Evolutionary conservation across 2,329 filamentous ascomycete species (phyloP).

Genomic region (Coleophoma cylindrospora): DNA sequence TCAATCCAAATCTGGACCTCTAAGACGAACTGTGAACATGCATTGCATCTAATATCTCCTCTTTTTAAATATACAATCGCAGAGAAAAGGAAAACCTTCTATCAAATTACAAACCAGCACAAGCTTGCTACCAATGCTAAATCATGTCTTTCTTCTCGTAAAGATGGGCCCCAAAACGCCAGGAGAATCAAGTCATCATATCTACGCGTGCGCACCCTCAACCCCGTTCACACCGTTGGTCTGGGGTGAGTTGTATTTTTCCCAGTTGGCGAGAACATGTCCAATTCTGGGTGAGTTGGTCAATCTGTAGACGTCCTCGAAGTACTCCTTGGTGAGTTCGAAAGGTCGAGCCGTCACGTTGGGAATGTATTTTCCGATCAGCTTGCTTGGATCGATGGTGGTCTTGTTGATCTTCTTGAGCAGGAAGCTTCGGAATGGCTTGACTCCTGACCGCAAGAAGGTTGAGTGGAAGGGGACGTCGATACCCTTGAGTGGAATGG

Average conservation of each 20-base stretch:
- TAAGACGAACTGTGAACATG: background rate
- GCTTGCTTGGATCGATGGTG: slow-evolving; percentile 92
- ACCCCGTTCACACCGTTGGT: slow-evolving; percentile 21
- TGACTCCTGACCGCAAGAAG: slow-evolving; percentile 95
- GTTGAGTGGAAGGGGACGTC: slow-evolving; percentile 99
- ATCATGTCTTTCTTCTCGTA: background rate
- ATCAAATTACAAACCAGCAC: slow-evolving; percentile 1
- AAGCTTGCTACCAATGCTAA: background rate
- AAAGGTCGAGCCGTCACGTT: slow-evolving; percentile 97
- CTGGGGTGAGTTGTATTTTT: slow-evolving; percentile 26
- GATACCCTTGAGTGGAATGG: slow-evolving; percentile 93
- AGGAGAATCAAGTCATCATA: background rate
- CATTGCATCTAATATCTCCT: background rate
- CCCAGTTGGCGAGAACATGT: slow-evolving; percentile 28
- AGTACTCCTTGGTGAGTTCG: slow-evolving; percentile 95
- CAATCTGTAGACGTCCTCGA: slow-evolving; percentile 94
- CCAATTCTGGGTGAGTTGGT: slow-evolving; percentile 57
- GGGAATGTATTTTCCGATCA: slow-evolving; percentile 97
- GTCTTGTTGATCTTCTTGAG: slow-evolving; percentile 99
- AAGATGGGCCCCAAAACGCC: background rate
- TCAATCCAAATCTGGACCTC: too few relatives aligned
- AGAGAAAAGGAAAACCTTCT: background rate
- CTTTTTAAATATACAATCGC: background rate
- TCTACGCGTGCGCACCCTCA: slow-evolving; percentile 3
- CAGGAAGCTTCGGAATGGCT: slow-evolving; percentile 96